Evolutionary conservation across 164 flowering plant genomes (phyloP), one percentile per base, ranked within the genome.

Genomic region (Tetracentron sinense): DNA sequence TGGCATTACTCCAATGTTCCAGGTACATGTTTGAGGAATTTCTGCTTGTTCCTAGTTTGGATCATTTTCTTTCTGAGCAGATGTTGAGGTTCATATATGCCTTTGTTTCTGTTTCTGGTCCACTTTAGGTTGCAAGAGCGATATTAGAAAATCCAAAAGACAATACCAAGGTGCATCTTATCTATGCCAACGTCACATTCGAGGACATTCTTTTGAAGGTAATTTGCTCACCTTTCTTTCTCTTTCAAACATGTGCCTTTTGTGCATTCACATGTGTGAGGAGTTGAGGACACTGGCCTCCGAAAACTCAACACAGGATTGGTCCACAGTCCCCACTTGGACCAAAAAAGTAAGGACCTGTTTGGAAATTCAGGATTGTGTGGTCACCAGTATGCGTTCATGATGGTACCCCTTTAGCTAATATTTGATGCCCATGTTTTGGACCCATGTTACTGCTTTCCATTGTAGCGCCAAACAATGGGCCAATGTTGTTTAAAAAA

Each of bases 1-100:
- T 56, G 99, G 99, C 62, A 94, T 94, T 48, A 94, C 99, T 56
- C 99, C 99, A 46, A 94, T 94, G 97, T 94, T 86, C 71, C 99
- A 94, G 73, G 99, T 91, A 73, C 58, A 69, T 58, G 0, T 48
- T 21, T 62, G 28, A 42, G 26, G 19, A 22, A 17, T 25, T 49
- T 38, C 60, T 31, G 1, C 29, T 19, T 61, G 10, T 6, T 55
- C 28, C 17, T 6, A 11, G 35, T 19, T 42, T 46, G 2, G n/a
- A 42, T 4, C 7, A 28, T 35, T 22, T 53, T 69, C 25, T 16
- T 27, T 2, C 19, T 54, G 60, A 27, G 1, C 11, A n/a, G 2
- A 3, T 52, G 7, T 59, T 54, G 53, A 2, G 27, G 21, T 54
- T 47, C 17, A 61, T 55, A 23, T 56, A 11, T 59, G 12, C 22